Evolutionary conservation across 352 stramenopile species (phyloP).

Genomic region (Saprolegnia parasitica): DNA sequence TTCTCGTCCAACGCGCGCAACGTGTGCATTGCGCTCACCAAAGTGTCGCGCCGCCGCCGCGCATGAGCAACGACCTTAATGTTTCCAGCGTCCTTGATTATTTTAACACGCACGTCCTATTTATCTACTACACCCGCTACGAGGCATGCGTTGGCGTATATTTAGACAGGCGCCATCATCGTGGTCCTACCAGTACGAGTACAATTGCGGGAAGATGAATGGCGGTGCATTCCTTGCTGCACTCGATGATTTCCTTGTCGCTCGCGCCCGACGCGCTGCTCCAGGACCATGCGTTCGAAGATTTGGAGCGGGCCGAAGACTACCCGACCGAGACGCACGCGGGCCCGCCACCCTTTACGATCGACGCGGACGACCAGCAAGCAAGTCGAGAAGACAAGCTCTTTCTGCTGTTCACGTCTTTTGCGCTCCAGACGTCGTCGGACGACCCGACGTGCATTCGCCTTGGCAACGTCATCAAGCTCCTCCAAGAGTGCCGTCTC

Average conservation of each 20-base stretch:
- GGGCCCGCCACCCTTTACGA: too few species aligned
- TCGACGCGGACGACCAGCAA: not conserved
- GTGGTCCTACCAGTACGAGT: not conserved
- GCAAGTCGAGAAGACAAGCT: conserved; percentile 45
- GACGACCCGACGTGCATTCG: conserved; percentile 73
- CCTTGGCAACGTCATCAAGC: conserved; percentile 57
- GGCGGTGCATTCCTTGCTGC: not conserved
- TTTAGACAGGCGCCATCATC: not conserved
- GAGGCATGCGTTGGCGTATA: not conserved
- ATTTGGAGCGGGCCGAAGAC: not conserved
- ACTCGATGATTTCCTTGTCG: not conserved
- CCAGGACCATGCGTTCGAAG: conserved; percentile 22
- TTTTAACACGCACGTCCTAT: not conserved
- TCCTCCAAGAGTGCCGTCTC: conserved; percentile 65
- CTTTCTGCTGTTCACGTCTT: conserved; percentile 75
- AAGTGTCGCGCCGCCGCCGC: conserved; percentile 4
- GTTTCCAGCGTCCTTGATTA: not conserved
- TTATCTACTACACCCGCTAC: not conserved
- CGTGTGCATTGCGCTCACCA: conserved; percentile 18
- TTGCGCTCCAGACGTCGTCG: conserved; percentile 66
- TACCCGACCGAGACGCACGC: not conserved
- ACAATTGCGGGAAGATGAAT: not conserved
- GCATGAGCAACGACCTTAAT: not conserved
- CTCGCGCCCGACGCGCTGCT: conserved; percentile 5
- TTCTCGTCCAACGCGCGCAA: conserved; percentile 1